Conservation (phyloP, 2,329 filamentous ascomycete species). For the Blastomyces percursus region DNA sequence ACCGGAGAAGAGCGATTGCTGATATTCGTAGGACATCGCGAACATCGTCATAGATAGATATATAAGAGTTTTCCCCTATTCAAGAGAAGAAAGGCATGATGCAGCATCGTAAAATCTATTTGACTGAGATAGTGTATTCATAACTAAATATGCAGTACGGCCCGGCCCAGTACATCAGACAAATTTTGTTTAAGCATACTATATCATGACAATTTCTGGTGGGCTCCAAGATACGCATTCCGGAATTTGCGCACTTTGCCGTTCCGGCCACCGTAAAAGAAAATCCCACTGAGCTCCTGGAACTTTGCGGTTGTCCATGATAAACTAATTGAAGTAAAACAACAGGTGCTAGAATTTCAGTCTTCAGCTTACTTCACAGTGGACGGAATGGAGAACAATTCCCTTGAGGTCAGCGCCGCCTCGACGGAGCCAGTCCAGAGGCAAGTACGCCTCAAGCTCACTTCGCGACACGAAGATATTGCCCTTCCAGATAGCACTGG, state of each 20-base stretch:
- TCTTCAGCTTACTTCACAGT: slow-evolving; percentile 5
- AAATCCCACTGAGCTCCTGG: slow-evolving; percentile 21
- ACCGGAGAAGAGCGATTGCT: slow-evolving; percentile 46
- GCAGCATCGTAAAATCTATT: too few species aligned
- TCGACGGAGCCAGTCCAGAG: slow-evolving; percentile 21
- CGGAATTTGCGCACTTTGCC: slow-evolving; percentile 27
- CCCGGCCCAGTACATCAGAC: neutral
- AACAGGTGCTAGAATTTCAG: neutral
- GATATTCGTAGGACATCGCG: slow-evolving; percentile 40
- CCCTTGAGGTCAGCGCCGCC: slow-evolving; percentile 7
- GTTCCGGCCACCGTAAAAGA: slow-evolving; percentile 31
- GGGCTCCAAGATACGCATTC: neutral
- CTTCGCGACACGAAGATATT: slow-evolving; percentile 43
- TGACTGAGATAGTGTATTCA: neutral
- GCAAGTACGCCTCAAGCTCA: slow-evolving; percentile 47
- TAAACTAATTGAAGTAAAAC: neutral
- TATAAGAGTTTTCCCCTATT: too few species aligned
- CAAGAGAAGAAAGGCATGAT: too few species aligned
- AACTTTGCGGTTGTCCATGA: neutral
- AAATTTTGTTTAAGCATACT: neutral
- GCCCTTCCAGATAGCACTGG: slow-evolving; percentile 44
- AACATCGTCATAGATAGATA: slow-evolving; percentile 10
- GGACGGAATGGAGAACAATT: slow-evolving; percentile 16
- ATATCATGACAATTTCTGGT: neutral
- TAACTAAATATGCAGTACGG: neutral